Conservation (phyloP, 2,329 filamentous ascomycete species). For the Fusarium napiforme region DNA sequence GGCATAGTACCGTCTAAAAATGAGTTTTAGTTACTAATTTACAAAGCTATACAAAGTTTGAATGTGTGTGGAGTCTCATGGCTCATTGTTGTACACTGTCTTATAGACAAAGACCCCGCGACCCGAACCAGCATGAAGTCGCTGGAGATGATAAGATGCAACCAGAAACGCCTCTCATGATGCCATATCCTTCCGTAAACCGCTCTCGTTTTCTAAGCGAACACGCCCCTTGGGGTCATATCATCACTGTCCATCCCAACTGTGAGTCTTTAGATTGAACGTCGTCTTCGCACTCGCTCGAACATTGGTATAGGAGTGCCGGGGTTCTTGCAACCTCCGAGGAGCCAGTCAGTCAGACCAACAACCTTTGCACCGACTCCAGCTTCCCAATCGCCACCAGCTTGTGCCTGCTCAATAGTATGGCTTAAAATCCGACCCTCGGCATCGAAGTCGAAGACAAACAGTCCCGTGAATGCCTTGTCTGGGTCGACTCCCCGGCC, state of each 20-base stretch:
- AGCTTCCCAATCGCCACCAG: slow-evolving; percentile 83
- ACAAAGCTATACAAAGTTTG: slow-evolving; percentile 30
- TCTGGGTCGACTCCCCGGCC: slow-evolving; percentile 60
- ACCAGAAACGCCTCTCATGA: slow-evolving; percentile 34
- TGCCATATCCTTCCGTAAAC: background rate
- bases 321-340: slow-evolving; percentile 73
- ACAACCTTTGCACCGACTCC: slow-evolving; percentile 86
- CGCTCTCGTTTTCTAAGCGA: background rate
- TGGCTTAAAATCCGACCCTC: slow-evolving; percentile 86
- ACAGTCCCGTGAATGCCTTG: slow-evolving; percentile 88
- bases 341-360: slow-evolving; percentile 91
- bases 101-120: slow-evolving; percentile 1
- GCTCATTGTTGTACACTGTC: slow-evolving; percentile 43
- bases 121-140: slow-evolving; percentile 11
- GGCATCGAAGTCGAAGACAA: slow-evolving; percentile 94
- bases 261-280: slow-evolving; percentile 21
- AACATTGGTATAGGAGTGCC: slow-evolving; percentile 52
- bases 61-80: slow-evolving; percentile 41
- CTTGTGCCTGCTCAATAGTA: slow-evolving; percentile 93
- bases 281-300: slow-evolving; percentile 44
- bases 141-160: slow-evolving; percentile 24
- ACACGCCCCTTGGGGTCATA: background rate
- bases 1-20: background rate
- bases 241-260: background rate
- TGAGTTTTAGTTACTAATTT: slow-evolving; percentile 24